Percentiles rank a stretch among this genome's conserved stretches.
phyloP scores from a whole-genome alignment of 2,329 filamentous ascomycete genomes.

The Epicoccum sorghinum region DNA sequence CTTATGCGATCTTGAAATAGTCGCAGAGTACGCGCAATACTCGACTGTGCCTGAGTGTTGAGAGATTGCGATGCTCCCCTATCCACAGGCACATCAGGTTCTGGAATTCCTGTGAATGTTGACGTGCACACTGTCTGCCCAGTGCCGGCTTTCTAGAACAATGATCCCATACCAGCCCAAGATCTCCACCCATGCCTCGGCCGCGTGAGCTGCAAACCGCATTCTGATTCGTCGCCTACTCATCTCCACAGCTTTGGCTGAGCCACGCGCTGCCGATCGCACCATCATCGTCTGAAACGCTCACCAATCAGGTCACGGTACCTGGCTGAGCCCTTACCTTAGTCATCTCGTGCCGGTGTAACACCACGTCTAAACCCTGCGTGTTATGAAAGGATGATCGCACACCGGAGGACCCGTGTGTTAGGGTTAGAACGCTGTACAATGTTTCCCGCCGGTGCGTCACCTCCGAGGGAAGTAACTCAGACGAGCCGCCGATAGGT shows the following conservation, averaged over 20 bases:
- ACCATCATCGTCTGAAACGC: conserved; percentile 34
- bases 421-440: conserved; percentile 4
- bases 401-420: not conserved
- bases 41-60: not conserved
- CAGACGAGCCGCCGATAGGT: conserved; percentile 17
- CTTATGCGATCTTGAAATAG: not conserved
- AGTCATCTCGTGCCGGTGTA: conserved; percentile 15
- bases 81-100: not conserved
- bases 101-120: conserved; percentile 3
- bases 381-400: conserved; percentile 8
- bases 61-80: not conserved
- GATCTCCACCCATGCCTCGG: conserved; percentile 1
- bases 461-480: conserved; percentile 29
- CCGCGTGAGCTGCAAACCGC: conserved; percentile 2
- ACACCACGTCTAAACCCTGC: conserved; percentile 23
- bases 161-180: conserved; percentile 1
- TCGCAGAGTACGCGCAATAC: not conserved
- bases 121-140: not conserved
- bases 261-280: conserved; percentile 29
- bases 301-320: conserved; percentile 40
- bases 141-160: conserved; percentile 7
- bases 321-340: conserved; percentile 31
- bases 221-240: conserved; percentile 2
- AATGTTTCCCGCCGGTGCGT: conserved; percentile 25
- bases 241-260: conserved; percentile 20